Evolutionary conservation across 345 rosid genomes (phyloP).

Genomic region (Durio zibethinus): DNA sequence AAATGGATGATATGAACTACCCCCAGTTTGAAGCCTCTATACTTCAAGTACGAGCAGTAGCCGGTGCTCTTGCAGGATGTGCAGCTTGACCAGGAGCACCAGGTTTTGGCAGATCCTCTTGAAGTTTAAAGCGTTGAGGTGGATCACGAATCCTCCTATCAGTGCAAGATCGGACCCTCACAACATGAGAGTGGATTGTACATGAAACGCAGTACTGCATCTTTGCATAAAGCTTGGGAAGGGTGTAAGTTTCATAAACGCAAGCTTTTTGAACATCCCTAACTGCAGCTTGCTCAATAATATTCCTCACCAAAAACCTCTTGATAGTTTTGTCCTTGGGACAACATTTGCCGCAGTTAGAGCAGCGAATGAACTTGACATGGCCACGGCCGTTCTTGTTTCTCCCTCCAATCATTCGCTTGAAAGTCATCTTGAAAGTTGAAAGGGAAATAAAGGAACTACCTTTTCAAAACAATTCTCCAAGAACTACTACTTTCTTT

Average conservation of each 20-base stretch:
- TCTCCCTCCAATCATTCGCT: constrained; percentile 92
- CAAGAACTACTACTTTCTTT: too few species aligned
- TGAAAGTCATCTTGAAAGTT: too few species aligned
- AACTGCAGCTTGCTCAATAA: constrained; percentile 85
- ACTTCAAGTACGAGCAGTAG: background rate
- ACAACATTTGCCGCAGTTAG: constrained; percentile 95
- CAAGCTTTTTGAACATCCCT: constrained; percentile 92
- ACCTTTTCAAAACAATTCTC: too few species aligned
- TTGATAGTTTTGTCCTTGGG: constrained; percentile 91
- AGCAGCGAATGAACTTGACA: constrained; percentile 82
- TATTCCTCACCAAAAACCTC: constrained; percentile 89
- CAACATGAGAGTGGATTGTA: too few species aligned
- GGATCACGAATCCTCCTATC: too few species aligned
- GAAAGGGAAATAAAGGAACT: too few species aligned
- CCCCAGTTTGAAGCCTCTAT: too few species aligned
- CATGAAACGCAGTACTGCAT: too few species aligned
- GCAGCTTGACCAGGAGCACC: constrained; percentile 33
- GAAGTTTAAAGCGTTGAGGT: too few species aligned
- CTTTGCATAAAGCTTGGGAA: too few species aligned
- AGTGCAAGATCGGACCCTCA: too few species aligned
- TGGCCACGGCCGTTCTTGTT: constrained; percentile 97
- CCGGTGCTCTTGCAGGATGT: constrained; percentile 22
- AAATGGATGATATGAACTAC: too few species aligned
- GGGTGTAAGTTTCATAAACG: constrained; percentile 67
- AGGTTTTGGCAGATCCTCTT: constrained; percentile 35